Conservation (phyloP, 495 filamentous ascomycete genomes). For the Talaromyces stipitatus region DNA sequence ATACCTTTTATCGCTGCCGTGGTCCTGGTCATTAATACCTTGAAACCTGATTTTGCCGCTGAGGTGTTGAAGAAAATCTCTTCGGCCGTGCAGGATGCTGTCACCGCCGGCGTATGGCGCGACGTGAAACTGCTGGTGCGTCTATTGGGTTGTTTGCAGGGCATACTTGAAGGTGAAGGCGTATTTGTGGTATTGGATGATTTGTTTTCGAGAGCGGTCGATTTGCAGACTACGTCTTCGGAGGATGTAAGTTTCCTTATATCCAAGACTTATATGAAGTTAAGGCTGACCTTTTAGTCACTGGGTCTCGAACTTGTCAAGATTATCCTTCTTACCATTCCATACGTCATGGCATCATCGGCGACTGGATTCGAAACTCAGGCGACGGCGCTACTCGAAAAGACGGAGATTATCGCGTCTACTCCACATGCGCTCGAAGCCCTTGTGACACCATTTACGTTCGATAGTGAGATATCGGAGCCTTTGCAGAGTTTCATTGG, state of each 20-base stretch:
- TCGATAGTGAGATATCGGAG: constrained; percentile 41
- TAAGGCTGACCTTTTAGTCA: constrained; percentile 20
- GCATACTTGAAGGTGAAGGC: constrained; percentile 71
- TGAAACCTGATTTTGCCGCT: constrained; percentile 62
- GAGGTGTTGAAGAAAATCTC: constrained; percentile 58
- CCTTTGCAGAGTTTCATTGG: constrained; percentile 65
- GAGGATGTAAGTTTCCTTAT: constrained; percentile 66
- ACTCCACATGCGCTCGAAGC: constrained; percentile 75
- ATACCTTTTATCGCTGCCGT: constrained; percentile 85
- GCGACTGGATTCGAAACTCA: constrained; percentile 56
- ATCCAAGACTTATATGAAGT: neutral
- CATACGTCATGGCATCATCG: constrained; percentile 76
- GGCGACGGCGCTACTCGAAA: constrained; percentile 72
- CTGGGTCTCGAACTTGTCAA: constrained; percentile 86
- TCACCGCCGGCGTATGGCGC: constrained; percentile 72
- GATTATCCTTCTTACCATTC: constrained; percentile 86
- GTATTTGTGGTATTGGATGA: constrained; percentile 80
- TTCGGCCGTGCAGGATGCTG: constrained; percentile 47
- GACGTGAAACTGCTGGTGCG: constrained; percentile 85
- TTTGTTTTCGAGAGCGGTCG: constrained; percentile 74
- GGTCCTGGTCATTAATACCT: constrained; percentile 63
- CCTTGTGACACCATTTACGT: constrained; percentile 74
- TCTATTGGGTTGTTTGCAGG: constrained; percentile 76
- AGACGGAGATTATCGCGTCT: constrained; percentile 84
- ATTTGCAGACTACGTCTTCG: constrained; percentile 81